Conservation (phyloP, 768 basidiomycete genomes). For the Suillus placidus region DNA sequence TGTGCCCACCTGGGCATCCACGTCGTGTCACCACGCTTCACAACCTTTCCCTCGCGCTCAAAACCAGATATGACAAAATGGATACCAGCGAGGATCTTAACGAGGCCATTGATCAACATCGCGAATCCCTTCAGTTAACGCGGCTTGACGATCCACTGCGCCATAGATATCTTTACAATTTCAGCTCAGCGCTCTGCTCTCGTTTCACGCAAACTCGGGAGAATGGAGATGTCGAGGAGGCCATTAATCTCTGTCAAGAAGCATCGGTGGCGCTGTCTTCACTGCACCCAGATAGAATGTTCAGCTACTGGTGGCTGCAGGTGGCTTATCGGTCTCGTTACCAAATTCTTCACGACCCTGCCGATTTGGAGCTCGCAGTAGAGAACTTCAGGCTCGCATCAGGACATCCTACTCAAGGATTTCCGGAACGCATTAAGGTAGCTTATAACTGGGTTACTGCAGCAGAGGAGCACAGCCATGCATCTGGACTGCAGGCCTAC, state of each 20-base stretch:
- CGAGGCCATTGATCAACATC: constrained; percentile 18
- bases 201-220: constrained; percentile 15
- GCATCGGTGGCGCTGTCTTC: background rate
- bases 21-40: constrained; percentile 8
- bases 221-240: constrained; percentile 26
- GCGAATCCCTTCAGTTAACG: constrained; percentile 14
- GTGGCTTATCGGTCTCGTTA: constrained; percentile 28
- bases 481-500: too few species aligned
- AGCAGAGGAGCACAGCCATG: too few species aligned
- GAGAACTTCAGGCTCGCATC: constrained; percentile 31
- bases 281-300: background rate
- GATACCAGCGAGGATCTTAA: constrained; percentile 19
- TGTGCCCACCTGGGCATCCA: constrained; percentile 13
- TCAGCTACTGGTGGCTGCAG: too few species aligned
- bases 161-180: background rate
- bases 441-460: too few species aligned
- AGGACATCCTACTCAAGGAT: background rate
- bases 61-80: constrained; percentile 12
- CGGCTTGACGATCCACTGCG: constrained; percentile 14
- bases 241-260: constrained; percentile 14
- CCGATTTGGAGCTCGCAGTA: constrained; percentile 16
- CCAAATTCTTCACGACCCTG: constrained; percentile 16
- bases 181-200: constrained; percentile 18
- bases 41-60: constrained; percentile 19
- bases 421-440: too few species aligned